Base-by-base conservation (phyloP, 331 rosid genomes). In the Malus hybrid region DNA sequence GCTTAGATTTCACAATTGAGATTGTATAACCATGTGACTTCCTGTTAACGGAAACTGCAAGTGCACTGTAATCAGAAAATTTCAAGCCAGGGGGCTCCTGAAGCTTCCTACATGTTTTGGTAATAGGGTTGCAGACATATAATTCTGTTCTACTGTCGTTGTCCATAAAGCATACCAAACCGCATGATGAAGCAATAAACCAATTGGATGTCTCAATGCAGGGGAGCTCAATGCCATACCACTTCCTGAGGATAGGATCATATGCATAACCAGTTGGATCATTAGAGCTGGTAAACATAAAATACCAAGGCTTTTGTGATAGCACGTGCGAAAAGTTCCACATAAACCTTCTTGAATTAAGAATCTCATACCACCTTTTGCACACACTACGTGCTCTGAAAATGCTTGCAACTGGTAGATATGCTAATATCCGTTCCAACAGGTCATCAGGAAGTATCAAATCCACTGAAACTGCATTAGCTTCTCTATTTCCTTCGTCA, bases 251-350 rank as follows among this genome's bases (percentile, higher is more conserved):
- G 64, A 84, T 78, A 3, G 91, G 91, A 69, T 93, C 98, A 63
- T 85, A 89, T 44, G 96, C 88, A 80, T 88, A 77, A 48, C 97
- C 96, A 24, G 63, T 70, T 65, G 97, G 88, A 32, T 91, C 96
- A 65, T 84, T 88, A 27, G 87, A 82, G 84, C 88, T 82, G 4
- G 96, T 93, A 62, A 93, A 93, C 98, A 93, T 93, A 71, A 83
- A 91, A 80, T 93, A 93, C 98, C 98, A 93, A n/a, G 98, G 97
- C 76, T 90, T 93, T 69, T 91, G 96, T 0, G 93, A 80, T 13
- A 80, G 80, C 57, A 80, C 76, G 15, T 70, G 71, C 0, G 96
- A 86, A 73, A 82, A 87, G 78, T 82, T 90, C 89, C 93, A 89
- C 20, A 90, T 24, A 77, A 90, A 93, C 77, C 87, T 87, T 44